Evolutionary conservation across 257 asterid species (phyloP).

Genomic region (Cynanchum wilfordii): DNA sequence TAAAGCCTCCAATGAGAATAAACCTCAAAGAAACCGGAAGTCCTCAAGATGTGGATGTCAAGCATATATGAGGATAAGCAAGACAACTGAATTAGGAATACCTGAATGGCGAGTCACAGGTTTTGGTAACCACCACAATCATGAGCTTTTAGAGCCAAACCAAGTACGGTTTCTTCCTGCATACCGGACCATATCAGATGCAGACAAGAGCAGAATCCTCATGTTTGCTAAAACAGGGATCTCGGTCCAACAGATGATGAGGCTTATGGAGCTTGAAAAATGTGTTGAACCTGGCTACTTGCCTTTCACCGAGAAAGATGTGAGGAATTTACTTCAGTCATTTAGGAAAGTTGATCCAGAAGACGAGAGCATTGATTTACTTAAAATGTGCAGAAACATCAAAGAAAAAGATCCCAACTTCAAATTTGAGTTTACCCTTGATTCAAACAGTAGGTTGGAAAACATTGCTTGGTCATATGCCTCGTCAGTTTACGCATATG

Average conservation of each 20-base stretch:
- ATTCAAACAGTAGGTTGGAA: slow-evolving; percentile 70
- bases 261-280: slow-evolving; percentile 90
- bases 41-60: slow-evolving; percentile 98
- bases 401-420: slow-evolving; percentile 89
- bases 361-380: slow-evolving; percentile 79
- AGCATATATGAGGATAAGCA: slow-evolving; percentile 95
- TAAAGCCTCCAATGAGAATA: slow-evolving; percentile 54
- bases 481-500: slow-evolving; percentile 80
- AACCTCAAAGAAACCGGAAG: slow-evolving; percentile 86
- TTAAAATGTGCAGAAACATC: slow-evolving; percentile 86
- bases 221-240: slow-evolving; percentile 98
- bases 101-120: slow-evolving; percentile 96
- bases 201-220: slow-evolving; percentile 80
- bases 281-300: slow-evolving; percentile 85
- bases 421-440: slow-evolving; percentile 76
- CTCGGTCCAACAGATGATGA: slow-evolving; percentile 98
- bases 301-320: slow-evolving; percentile 97
- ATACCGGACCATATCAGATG: slow-evolving; percentile 82
- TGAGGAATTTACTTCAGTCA: slow-evolving; percentile 88
- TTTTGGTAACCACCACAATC: slow-evolving; percentile 86
- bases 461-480: slow-evolving; percentile 98
- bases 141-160: slow-evolving; percentile 86
- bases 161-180: slow-evolving; percentile 99
- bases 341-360: slow-evolving; percentile 80
- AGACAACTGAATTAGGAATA: slow-evolving; percentile 64